phyloP scores from a whole-genome alignment of 148 eudicot genomes.

The Silene uniflora region DNA sequence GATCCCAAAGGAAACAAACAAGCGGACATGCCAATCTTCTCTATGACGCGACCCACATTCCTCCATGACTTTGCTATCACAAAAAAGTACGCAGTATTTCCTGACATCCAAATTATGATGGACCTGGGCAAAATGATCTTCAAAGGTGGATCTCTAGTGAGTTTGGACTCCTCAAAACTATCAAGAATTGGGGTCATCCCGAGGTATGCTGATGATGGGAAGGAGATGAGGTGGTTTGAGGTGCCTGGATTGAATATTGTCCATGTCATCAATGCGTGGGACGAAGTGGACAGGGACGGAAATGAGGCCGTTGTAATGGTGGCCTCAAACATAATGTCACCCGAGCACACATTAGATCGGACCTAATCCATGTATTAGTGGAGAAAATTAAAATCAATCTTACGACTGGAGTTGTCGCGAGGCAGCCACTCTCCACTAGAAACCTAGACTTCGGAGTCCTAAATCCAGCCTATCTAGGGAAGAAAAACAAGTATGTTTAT shows the following conservation, averaged over 20 bases:
- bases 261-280: constrained; percentile 69
- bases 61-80: constrained; percentile 61
- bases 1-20: constrained; percentile 38
- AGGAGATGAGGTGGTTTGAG: constrained; percentile 51
- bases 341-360: constrained; percentile 50
- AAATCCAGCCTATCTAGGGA: no score
- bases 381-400: constrained; percentile 49
- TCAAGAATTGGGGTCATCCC: constrained; percentile 54
- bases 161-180: constrained; percentile 32
- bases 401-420: constrained; percentile 36
- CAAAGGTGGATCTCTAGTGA: constrained; percentile 34
- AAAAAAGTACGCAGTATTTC: constrained; percentile 32
- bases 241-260: constrained; percentile 55
- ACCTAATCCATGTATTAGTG: constrained; percentile 35
- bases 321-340: constrained; percentile 42
- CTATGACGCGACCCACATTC: constrained; percentile 35
- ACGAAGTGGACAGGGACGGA: constrained; percentile 46
- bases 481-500: no score
- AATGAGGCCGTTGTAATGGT: constrained; percentile 49
- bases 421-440: no score
- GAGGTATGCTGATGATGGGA: constrained; percentile 45
- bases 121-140: constrained; percentile 36
- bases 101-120: constrained; percentile 46
- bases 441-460: no score
- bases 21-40: constrained; percentile 48